phyloP scores from a whole-genome alignment of 495 filamentous ascomycete species.

The Lineolata rhizophorae region DNA sequence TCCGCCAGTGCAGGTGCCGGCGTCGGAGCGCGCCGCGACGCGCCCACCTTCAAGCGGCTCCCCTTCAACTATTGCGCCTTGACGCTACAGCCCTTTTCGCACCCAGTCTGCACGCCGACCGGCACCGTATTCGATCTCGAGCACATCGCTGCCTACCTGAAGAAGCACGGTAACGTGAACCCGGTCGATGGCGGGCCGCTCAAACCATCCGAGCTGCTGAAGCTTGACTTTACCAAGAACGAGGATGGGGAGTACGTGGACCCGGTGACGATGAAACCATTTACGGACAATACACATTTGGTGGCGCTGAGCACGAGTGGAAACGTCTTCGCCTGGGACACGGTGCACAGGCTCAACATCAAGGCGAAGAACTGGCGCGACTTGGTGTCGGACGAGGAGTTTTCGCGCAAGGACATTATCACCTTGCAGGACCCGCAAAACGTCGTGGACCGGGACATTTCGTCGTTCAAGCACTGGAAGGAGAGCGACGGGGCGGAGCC shows the following conservation, averaged over 20 bases:
- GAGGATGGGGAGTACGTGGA: constrained; percentile 85
- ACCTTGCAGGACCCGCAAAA: constrained; percentile 95
- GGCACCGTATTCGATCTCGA: constrained; percentile 22
- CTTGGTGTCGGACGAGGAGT: constrained; percentile 70
- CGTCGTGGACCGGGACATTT: constrained; percentile 59
- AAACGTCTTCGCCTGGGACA: constrained; percentile 94
- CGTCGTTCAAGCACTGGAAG: constrained; percentile 72
- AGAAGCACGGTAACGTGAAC: constrained; percentile 65
- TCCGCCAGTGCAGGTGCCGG: constrained; percentile 54
- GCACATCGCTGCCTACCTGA: constrained; percentile 52
- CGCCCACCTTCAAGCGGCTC: constrained; percentile 59
- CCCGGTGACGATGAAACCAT: constrained; percentile 88
- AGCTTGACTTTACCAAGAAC: constrained; percentile 80
- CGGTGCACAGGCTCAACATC: constrained; percentile 82
- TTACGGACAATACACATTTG: constrained; percentile 96
- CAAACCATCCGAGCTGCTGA: constrained; percentile 64
- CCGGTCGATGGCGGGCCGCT: constrained; percentile 66
- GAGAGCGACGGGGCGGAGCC: constrained; percentile 53
- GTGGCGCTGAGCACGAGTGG: constrained; percentile 72
- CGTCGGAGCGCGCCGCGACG: constrained; percentile 28
- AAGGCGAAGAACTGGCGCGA: constrained; percentile 96
- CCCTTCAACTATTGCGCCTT: constrained; percentile 98
- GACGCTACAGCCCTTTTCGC: constrained; percentile 57
- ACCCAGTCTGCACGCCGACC: constrained; percentile 21
- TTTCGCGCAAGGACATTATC: constrained; percentile 80